Percentiles rank a stretch among this genome's conserved stretches.
Conservation (phyloP, 2,329 filamentous ascomycete genomes). For the Tolypocladium nubicola region DNA sequence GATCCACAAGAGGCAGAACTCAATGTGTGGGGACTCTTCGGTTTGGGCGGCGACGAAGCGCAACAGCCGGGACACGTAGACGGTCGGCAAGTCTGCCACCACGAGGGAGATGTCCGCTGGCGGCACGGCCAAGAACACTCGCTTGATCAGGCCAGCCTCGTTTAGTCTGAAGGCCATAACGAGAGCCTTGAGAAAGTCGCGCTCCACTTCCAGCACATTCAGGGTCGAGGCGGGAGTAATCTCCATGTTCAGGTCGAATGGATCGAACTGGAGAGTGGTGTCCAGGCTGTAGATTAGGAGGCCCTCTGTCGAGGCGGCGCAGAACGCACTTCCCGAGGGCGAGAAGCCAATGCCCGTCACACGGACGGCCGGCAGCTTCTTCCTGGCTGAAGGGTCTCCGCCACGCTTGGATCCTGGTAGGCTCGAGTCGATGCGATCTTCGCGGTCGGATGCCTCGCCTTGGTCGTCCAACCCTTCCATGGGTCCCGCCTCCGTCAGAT, state of each 20-base stretch:
- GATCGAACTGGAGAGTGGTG: constrained; percentile 75
- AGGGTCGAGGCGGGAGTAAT: constrained; percentile 84
- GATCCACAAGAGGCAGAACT: constrained; percentile 92
- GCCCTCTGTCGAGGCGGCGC: constrained; percentile 89
- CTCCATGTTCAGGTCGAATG: constrained; percentile 89
- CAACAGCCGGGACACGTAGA: constrained; percentile 78
- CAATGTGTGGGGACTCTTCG: constrained; percentile 84
- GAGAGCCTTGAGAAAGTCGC: constrained; percentile 81
- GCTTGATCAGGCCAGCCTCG: constrained; percentile 68
- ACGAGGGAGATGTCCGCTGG: constrained; percentile 64
- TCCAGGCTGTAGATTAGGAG: constrained; percentile 90
- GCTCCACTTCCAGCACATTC: constrained; percentile 51
- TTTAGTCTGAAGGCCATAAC: constrained; percentile 97
- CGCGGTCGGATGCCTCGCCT: constrained; percentile 79
- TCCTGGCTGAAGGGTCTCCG: constrained; percentile 68
- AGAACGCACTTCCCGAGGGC: constrained; percentile 82
- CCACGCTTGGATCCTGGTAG: constrained; percentile 82
- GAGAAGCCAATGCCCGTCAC: constrained; percentile 81
- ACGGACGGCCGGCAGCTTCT: constrained; percentile 68
- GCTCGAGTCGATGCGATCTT: constrained; percentile 68
- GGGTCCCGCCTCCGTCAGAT: constrained; percentile 84
- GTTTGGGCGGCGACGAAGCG: constrained; percentile 81
- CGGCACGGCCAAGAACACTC: constrained; percentile 78
- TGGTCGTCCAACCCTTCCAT: constrained; percentile 75
- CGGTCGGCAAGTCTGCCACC: constrained; percentile 66